Percentiles rank a stretch among this genome's conserved stretches.
Evolutionary conservation across 331 rosid species (phyloP).

Genomic region (Prunus yedoensis): DNA sequence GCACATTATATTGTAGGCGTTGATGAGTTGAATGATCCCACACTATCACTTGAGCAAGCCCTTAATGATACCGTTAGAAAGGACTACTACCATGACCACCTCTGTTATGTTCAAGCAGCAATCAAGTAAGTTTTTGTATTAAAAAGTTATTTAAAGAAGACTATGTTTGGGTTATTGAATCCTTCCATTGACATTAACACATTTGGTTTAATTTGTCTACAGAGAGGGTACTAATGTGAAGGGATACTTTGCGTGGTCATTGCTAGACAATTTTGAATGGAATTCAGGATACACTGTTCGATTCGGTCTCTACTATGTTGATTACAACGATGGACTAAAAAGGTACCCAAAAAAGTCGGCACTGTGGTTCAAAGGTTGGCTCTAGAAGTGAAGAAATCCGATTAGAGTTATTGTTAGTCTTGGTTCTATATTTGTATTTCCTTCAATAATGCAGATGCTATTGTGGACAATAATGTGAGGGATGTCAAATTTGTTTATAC

Average conservation of each 20-base stretch:
- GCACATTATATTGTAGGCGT: too few species aligned
- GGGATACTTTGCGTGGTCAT: constrained; percentile 41
- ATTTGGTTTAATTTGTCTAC: background rate
- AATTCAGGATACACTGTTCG: constrained; percentile 25
- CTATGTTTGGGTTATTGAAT: background rate
- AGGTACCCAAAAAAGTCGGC: constrained; percentile 30
- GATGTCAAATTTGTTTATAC: too few species aligned
- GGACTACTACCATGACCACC: constrained; percentile 35
- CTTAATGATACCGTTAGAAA: constrained; percentile 35
- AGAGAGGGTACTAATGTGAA: constrained; percentile 29
- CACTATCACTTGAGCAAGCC: constrained; percentile 26
- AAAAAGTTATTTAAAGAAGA: background rate
- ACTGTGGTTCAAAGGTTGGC: constrained; percentile 26
- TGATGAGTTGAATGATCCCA: too few species aligned
- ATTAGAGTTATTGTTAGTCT: background rate
- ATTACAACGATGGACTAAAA: constrained; percentile 24
- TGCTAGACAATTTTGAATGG: constrained; percentile 36
- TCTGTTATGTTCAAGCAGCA: constrained; percentile 24
- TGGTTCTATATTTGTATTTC: too few species aligned
- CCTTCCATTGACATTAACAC: background rate
- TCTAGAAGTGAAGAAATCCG: background rate
- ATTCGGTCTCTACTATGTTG: constrained; percentile 29
- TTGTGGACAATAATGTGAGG: too few species aligned
- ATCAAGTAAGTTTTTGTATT: constrained; percentile 28
- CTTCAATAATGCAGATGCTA: too few species aligned